Percentiles rank a stretch among this genome's conserved stretches.
phyloP scores from a whole-genome alignment of 2,329 filamentous ascomycete species.

The Penicillium fuscoglaucum region DNA sequence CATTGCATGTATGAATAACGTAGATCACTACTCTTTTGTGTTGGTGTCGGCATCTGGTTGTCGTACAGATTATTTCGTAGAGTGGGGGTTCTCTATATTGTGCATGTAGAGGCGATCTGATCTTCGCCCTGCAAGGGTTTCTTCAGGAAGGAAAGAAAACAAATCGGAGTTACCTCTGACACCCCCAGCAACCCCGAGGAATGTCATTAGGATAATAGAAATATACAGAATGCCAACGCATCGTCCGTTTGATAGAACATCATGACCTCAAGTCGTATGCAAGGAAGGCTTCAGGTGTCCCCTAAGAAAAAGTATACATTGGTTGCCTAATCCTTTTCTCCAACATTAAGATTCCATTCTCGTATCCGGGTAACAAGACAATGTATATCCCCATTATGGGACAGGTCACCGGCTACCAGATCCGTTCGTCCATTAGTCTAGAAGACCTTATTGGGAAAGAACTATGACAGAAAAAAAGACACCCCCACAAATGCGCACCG shows the following conservation, averaged over 20 bases:
- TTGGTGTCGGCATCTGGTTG: not conserved
- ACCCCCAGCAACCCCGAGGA: not conserved
- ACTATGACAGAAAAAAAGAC: not conserved
- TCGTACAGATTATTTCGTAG: not conserved
- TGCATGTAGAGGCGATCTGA: not conserved
- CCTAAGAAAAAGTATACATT: not conserved
- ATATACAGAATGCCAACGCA: conserved; percentile 2
- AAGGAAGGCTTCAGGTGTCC: conserved; percentile 1
- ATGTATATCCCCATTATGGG: not conserved
- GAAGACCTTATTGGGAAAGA: not conserved
- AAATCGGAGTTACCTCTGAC: not conserved
- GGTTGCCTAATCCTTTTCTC: not conserved
- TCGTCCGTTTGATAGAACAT: conserved; percentile 7
- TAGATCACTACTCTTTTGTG: not conserved
- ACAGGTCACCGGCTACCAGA: not conserved
- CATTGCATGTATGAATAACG: not conserved
- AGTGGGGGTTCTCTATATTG: not conserved
- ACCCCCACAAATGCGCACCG: conserved; percentile 1
- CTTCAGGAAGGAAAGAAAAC: not conserved
- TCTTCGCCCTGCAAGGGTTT: not conserved
- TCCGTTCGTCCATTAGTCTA: not conserved
- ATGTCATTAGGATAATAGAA: no score
- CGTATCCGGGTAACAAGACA: conserved; percentile 13
- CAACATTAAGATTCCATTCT: not conserved
- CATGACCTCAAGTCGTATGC: not conserved